Conservation (phyloP, 2,329 filamentous ascomycete species). For the Talaromyces sp. region DNA sequence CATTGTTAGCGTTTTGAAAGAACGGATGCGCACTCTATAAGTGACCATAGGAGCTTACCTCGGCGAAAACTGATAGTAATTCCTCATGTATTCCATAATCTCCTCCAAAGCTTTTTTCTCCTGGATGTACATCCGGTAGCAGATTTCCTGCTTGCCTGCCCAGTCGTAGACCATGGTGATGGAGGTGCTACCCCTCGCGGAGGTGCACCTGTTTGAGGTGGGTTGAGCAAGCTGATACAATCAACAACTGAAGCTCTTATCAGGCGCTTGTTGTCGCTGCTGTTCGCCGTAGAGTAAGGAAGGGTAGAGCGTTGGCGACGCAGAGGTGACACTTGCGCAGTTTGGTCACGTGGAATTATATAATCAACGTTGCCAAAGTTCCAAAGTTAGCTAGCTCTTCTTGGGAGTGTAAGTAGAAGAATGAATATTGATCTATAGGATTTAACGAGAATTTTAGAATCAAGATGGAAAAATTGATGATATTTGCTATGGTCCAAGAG, state of each 20-base stretch:
- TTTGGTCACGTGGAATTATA: constrained; percentile 26
- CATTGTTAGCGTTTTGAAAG: background rate
- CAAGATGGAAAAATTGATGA: too few relatives aligned
- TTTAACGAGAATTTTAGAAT: too few relatives aligned
- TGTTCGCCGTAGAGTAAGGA: constrained; percentile 36
- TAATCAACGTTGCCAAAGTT: too few relatives aligned
- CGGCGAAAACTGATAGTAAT: constrained; percentile 67
- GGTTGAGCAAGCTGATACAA: background rate
- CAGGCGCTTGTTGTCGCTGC: constrained; percentile 38
- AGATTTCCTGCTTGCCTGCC: constrained; percentile 67
- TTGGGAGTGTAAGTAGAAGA: background rate
- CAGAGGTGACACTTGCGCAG: constrained; percentile 28
- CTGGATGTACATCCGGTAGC: constrained; percentile 73
- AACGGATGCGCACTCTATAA: background rate
- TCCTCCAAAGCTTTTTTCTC: constrained; percentile 74
- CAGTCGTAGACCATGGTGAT: constrained; percentile 61
- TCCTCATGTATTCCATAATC: constrained; percentile 71
- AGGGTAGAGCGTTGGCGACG: constrained; percentile 14
- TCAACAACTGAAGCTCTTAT: constrained; percentile 22
- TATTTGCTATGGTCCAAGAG: too few relatives aligned
- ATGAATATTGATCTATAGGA: too few relatives aligned
- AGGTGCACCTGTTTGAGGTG: constrained; percentile 19
- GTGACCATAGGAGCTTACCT: constrained; percentile 55
- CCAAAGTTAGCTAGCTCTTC: too few relatives aligned
- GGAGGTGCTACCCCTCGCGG: constrained; percentile 28